A percentile compares a stretch with the other conserved stretches of the same genome.
Evolutionary conservation across 345 rosid genomes (phyloP).

Genomic region (Pugionium cornutum): DNA sequence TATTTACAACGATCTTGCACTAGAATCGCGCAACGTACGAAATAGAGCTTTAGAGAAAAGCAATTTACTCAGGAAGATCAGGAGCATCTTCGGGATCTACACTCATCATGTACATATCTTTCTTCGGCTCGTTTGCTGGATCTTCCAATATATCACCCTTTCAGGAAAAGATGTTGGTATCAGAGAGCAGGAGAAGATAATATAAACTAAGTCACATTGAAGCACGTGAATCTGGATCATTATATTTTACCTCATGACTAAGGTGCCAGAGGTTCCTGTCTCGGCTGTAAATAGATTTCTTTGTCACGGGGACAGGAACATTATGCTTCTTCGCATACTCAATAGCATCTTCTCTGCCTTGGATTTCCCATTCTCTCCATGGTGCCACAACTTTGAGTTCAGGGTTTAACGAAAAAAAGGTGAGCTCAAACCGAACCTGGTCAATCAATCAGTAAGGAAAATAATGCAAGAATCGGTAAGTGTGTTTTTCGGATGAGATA

Average conservation of each 20-base stretch:
- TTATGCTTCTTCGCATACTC: conserved; percentile 94
- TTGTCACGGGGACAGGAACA: conserved; percentile 90
- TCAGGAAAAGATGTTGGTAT: conserved; percentile 12
- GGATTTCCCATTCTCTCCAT: conserved; percentile 98
- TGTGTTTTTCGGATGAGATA: neutral
- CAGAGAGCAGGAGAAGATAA: conserved; percentile 9
- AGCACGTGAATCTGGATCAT: conserved; percentile 6
- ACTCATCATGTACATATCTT: conserved; percentile 93
- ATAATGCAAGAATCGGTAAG: conserved; percentile 2
- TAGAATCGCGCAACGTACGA: neutral
- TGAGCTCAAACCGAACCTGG: conserved; percentile 95
- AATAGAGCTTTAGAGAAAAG: conserved; percentile 18
- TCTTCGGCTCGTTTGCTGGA: conserved; percentile 86
- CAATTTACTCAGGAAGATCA: conserved; percentile 64
- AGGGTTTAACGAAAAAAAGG: conserved; percentile 91
- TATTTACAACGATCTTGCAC: neutral
- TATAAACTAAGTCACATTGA: too few species aligned
- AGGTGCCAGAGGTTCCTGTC: conserved; percentile 96
- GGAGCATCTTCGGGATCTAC: conserved; percentile 95
- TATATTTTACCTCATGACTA: conserved; percentile 75
- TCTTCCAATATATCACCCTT: conserved; percentile 96
- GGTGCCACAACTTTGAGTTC: conserved; percentile 92
- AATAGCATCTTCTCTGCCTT: conserved; percentile 92
- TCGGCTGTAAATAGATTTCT: conserved; percentile 92
- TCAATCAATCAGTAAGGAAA: conserved; percentile 15